phyloP scores from a whole-genome alignment of 129 eudicot genomes.

The Silybum marianum region DNA sequence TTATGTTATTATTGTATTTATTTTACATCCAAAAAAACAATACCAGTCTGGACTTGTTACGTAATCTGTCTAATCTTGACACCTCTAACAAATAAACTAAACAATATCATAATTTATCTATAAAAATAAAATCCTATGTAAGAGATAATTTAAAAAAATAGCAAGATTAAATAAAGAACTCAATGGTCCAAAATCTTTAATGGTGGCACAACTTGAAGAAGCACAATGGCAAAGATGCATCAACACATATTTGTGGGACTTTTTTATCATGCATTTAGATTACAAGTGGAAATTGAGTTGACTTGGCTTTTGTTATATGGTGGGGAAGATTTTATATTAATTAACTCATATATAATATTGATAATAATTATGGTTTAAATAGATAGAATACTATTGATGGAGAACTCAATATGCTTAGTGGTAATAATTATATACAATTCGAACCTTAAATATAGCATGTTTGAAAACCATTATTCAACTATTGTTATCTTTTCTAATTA shows the following conservation, averaged over 20 bases:
- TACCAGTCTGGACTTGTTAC: not conserved
- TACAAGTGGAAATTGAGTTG: slow-evolving; percentile 34
- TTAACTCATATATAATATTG: not conserved
- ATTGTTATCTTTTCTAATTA: too few relatives aligned
- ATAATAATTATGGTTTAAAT: not conserved
- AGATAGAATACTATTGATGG: too few relatives aligned
- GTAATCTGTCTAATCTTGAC: not conserved
- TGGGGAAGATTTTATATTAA: not conserved
- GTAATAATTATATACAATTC: too few relatives aligned
- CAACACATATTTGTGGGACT: slow-evolving; percentile 31
- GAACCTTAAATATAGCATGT: not conserved
- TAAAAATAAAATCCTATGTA: not conserved
- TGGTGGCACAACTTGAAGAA: slow-evolving; percentile 34
- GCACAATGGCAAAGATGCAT: slow-evolving; percentile 20
- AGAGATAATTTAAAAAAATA: slow-evolving; percentile 8
- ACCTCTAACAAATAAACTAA: not conserved
- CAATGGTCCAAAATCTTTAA: slow-evolving; percentile 29
- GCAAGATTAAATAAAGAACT: not conserved
- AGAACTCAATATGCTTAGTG: too few relatives aligned
- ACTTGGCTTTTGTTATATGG: slow-evolving; percentile 33
- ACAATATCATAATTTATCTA: not conserved
- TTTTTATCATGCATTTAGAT: slow-evolving; percentile 26
- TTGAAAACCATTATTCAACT: not conserved
- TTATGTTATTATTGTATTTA: too few relatives aligned
- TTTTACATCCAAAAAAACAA: too few relatives aligned